Evolutionary conservation across 2,329 filamentous ascomycete genomes (phyloP), one percentile per base, ranked within the genome.

Genomic region (Drechslera avenae): DNA sequence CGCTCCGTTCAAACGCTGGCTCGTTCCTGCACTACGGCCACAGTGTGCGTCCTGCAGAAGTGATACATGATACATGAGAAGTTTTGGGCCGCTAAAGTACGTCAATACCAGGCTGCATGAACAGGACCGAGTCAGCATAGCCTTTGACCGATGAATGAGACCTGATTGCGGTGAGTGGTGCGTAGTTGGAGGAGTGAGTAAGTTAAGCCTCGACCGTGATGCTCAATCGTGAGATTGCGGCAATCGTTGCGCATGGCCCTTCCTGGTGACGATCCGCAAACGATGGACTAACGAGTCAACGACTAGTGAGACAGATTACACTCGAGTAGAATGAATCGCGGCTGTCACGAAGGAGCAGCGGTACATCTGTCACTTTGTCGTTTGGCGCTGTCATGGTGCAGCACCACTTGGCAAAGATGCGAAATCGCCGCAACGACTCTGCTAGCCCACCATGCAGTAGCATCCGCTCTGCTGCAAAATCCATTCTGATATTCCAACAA

Each of bases 11-110:
- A 35, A 39, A 41, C 13, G 43, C 31, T 45, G 55, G 50, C 58
- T 56, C 34, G 53, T 57, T 56, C 53, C 48, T 57, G 46, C 37
- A 39, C 50, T 45, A 56, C 23, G 19, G 46, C 40, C 21, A 23
- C 6, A 23, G 9, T 31, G 47, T 50, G 39, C 51, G 32, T 43
- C 31, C 50, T 56, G 45, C 48, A 52, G 45, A 32, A 44, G 35
- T 43, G 35, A 36, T 42, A 51, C 54, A 41, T 33, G 30, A 13
- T 42, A 51, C 54, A 41, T 33, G 30, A 13, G 36, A 26, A 40
- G 49, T 46, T 53, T 47, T 28, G 26, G 26, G 26, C 37, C 52
- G 42, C 53, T 48, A 56, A 31, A 17, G 31, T 34, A 39, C 42
- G 40, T 51, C 42, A 36, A 40, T 43, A 18, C 36, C 19, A 30